Conservation (phyloP, 352 stramenopile genomes). For the Phytophthora melonis region DNA sequence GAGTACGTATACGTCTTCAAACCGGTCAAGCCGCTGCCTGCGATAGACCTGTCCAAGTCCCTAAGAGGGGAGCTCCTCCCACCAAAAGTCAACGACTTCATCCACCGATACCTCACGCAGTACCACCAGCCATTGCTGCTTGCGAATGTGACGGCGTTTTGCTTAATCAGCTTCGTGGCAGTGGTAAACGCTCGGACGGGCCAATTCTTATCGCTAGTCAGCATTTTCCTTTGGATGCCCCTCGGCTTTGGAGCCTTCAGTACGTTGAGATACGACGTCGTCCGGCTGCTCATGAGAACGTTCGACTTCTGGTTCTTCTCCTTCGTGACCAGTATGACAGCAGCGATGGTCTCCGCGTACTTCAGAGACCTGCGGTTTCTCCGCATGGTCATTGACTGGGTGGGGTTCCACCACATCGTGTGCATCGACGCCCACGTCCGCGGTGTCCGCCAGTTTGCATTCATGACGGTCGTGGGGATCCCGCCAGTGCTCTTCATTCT, state of each 20-base stretch:
- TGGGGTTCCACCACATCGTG: conserved; percentile 43
- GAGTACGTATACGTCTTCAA: conserved; percentile 16
- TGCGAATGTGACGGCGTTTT: conserved; percentile 30
- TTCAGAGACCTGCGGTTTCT: conserved; percentile 34
- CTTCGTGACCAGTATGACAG: conserved; percentile 32
- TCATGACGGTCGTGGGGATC: conserved; percentile 25
- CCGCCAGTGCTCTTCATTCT: conserved; percentile 25
- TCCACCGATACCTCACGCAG: conserved; percentile 25
- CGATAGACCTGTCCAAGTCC: conserved; percentile 37
- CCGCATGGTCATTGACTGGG: conserved; percentile 31
- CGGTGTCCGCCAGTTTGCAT: conserved; percentile 26
- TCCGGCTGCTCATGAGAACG: conserved; percentile 34
- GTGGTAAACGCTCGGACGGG: conserved; percentile 24
- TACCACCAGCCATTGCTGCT: conserved; percentile 35
- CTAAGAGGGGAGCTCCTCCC: conserved; percentile 30
- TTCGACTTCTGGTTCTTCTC: conserved; percentile 56
- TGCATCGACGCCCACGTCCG: conserved; percentile 38
- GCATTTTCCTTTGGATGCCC: conserved; percentile 26
- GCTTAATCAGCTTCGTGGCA: conserved; percentile 27
- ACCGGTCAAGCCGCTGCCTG: conserved; percentile 19
- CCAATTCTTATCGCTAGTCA: conserved; percentile 26
- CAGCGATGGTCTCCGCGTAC: conserved; percentile 26
- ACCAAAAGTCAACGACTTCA: background rate
- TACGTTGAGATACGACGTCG: conserved; percentile 35
- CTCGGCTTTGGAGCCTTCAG: conserved; percentile 34